A percentile compares a stretch with the other conserved stretches of the same genome.
These are phyloP conservation scores for Hanseniaspora lachancei DNA, from an alignment of 805 yeast genomes.

Conservation along the genomic window DNA sequence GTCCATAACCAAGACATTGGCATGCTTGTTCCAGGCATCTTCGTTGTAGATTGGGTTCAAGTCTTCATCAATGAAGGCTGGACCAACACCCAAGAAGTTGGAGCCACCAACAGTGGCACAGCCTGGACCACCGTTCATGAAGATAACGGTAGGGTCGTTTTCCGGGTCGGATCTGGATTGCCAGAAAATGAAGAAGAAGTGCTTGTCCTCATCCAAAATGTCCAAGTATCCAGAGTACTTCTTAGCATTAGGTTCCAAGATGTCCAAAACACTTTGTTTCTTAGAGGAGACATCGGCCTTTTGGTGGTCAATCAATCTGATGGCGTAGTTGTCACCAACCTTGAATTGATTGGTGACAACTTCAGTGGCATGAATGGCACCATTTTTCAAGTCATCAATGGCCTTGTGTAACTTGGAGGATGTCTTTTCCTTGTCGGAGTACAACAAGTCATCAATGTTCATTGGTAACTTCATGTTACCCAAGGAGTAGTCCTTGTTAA, in stretches of 20 bases:
- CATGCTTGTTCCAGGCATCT: slow-evolving; percentile 72
- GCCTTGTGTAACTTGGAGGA: background rate
- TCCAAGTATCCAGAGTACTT: slow-evolving; percentile 82
- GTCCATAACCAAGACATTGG: slow-evolving; percentile 66
- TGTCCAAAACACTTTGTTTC: slow-evolving; percentile 55
- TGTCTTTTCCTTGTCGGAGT: background rate
- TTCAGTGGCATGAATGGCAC: slow-evolving; percentile 2
- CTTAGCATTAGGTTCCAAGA: slow-evolving; percentile 53
- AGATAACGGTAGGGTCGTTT: slow-evolving; percentile 70
- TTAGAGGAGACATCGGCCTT: background rate
- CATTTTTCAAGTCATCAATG: slow-evolving; percentile 2
- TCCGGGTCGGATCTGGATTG: slow-evolving; percentile 82
- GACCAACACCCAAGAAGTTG: slow-evolving; percentile 75
- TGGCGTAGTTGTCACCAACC: slow-evolving; percentile 12
- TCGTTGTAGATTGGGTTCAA: slow-evolving; percentile 58
- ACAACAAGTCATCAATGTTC: slow-evolving; percentile 1
- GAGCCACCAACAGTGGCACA: slow-evolving; percentile 75
- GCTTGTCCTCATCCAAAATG: slow-evolving; percentile 71
- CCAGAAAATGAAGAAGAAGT: slow-evolving; percentile 72
- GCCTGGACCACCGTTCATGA: slow-evolving; percentile 95
- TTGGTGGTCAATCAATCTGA: slow-evolving; percentile 12
- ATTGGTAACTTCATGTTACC: slow-evolving; percentile 9
- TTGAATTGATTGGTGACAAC: slow-evolving; percentile 8
- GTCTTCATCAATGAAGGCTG: slow-evolving; percentile 51
- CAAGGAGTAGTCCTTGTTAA: slow-evolving; percentile 6